Base-by-base conservation (phyloP, 192 early-diverging fungal species). In the Fimicolochytrium jonesii region DNA sequence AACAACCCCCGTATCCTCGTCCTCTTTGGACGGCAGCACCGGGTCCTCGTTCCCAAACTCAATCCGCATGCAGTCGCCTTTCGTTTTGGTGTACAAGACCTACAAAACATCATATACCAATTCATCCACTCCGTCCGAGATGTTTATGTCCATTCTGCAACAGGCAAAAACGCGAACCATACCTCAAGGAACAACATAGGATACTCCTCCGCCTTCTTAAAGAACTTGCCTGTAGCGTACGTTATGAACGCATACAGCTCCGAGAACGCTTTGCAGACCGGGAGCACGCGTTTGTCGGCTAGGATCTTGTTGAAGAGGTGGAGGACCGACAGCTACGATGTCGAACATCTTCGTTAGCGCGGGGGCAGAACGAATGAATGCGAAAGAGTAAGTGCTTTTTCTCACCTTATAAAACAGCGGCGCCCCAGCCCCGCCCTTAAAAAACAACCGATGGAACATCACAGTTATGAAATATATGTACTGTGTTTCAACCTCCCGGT, bases 391-490 rank as follows among this genome's bases (percentile, higher is more conserved):
- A 26, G 32, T 51, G 31, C 49, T 51, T 66, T 22, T 1, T 9
- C 35, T 1, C 61, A 80, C 76, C 70, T 79, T 78, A 63, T 77
- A 89, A 55, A 89, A 84, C 1, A 85, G 47, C 2, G 78, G 66
- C 36, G 78, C 77, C 6, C 68, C 70, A 31, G 73, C 50, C 4
- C 10, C 35, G 20, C 68, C 70, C 42, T 82, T 85, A 17, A 89
- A 79, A 52, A 83, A 85, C 1, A 89, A 74, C 4, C 88, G 79
- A 63, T 90, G 84, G 37, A 90, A 78, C 63, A 90, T 71, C 7
- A 68, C 69, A 6, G 83, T 81, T 3, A 81, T 74, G 26, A 69
- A 74, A 46, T 77, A 75, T n/a, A 90, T 43, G 37, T 72, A 69
- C 20, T 73, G 56, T 2, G 72, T 67, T 13, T 80, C 67, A n/a